phyloP scores from a whole-genome alignment of 371 early-diverging fungal species.

The Capillidium heterosporum region DNA sequence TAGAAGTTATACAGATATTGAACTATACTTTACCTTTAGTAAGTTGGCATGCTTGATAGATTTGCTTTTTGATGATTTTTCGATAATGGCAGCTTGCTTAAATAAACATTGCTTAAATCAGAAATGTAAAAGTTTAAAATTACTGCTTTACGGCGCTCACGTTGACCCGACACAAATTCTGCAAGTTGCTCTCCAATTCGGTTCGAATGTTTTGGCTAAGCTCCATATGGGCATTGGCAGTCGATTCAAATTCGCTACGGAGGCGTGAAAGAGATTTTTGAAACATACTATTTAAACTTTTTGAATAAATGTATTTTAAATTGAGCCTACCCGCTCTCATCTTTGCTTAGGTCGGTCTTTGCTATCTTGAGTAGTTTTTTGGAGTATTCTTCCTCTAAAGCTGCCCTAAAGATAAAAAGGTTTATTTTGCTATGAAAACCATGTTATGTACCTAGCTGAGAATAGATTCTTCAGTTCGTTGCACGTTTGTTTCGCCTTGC shows the following conservation, averaged over 20 bases:
- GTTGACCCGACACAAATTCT: conserved; percentile 63
- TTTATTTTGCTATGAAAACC: background rate
- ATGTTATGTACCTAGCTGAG: conserved; percentile 15
- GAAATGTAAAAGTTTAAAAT: conserved; percentile 1
- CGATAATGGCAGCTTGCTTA: conserved; percentile 26
- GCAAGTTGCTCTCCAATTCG: conserved; percentile 48
- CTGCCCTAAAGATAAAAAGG: conserved; percentile 25
- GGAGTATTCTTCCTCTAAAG: conserved; percentile 75
- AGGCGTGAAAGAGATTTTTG: conserved; percentile 43
- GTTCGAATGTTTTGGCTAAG: conserved; percentile 56
- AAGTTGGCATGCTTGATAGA: conserved; percentile 9
- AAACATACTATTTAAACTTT: conserved; percentile 26
- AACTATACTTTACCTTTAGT: conserved; percentile 2
- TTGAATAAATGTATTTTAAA: background rate
- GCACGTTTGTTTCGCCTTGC: conserved; percentile 64
- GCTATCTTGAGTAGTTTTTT: conserved; percentile 59
- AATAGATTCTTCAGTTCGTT: conserved; percentile 47
- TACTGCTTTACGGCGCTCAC: conserved; percentile 47
- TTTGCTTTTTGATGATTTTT: conserved; percentile 22
- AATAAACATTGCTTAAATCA: background rate
- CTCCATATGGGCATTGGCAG: conserved; percentile 55
- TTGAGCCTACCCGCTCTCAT: conserved; percentile 59
- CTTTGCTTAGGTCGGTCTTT: conserved; percentile 52
- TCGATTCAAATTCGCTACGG: conserved; percentile 56
- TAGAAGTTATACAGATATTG: background rate